Evolutionary conservation across 768 basidiomycete species (phyloP), one percentile per base, ranked within the genome.

Genomic region (Sarcodon sp.): DNA sequence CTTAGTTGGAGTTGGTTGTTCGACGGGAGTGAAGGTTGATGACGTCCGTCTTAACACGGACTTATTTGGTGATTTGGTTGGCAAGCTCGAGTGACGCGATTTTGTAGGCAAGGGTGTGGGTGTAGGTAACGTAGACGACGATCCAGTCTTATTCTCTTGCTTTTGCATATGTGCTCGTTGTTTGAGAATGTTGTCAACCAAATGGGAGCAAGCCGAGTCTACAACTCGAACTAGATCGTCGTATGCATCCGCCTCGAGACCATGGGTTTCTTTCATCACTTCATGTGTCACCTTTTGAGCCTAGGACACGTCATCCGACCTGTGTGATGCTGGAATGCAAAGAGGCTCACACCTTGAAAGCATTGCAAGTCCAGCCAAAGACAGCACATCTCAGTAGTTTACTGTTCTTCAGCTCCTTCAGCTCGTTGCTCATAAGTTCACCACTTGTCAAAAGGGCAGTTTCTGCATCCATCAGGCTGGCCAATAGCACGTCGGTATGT

Each of bases 331-430:
- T 15, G n/a, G 16, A 33, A 13, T 7, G 13, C 4, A 33, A 10
- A 6, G 4, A 16, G 16, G 32, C 37, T 39, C 48, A 46, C 43
- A 50, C 56, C 33, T 35, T 48, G n/a, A 57, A 45, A 9, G 47
- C 36, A 13, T 49, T 41, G 27, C 53, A 56, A 3, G 52, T 50
- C 62, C 62, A 64, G 13, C 55, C 51, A 35, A 62, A 61, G 7
- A 64, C 55, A 10, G 54, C 53, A 31, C 39, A 41, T 41, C 13
- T 41, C 16, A 41, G 11, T 3, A 41, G 11, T 7, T 15, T 41
- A 16, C 7, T 27, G 39, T 41, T 41, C 13, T 41, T 41, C 8
- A 41, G 7, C 39, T 15, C 39, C 39, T 41, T 41, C 13, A 41
- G 13, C 8, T 41, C 39, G 33, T 47, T 44, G 18, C 50, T 50